Evolutionary conservation across 2,329 filamentous ascomycete genomes (phyloP), one percentile per base, ranked within the genome.

Genomic region (Beauveria medogensis): DNA sequence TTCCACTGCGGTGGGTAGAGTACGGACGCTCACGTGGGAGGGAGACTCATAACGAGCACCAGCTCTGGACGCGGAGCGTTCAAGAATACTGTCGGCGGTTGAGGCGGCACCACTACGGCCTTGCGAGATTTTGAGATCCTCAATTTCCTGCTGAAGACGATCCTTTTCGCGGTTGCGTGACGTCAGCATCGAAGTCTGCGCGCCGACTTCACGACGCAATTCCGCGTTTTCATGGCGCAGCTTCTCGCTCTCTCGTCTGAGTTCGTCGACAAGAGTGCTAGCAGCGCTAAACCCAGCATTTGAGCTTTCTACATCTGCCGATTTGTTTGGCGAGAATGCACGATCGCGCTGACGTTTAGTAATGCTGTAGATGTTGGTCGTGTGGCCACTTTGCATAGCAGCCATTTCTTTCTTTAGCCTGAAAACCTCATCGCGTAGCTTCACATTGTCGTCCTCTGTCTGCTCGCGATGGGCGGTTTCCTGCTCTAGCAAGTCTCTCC

Each of bases 151-250:
- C 72, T 97, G 96, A 9, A 99, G 80, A 5, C 92, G 86, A 71
- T 97, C 92, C 70, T 96, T 95, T 71, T 99, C 94, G 28, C 92
- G 89, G 69, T 97, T 97, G 26, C 94, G 84, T 41, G 94, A 97
- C 1, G 93, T 97, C 40, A 99, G 82, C 91, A 99, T 97, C 0
- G 92, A 97, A 1, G 92, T 96, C 72, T 99, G 94, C 3, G 94
- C 94, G 63, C 92, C 91, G 34, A 97, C 90, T 73, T 97, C 92
- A 59, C 92, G 89, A 58, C 93, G 86, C 37, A 99, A 75, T 71
- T 97, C 93, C 3, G 91, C 91, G 68, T 97, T 97, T 69, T 97
- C 93, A 70, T 93, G 91, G 56, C 90, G 88, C 30, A 97, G 77
- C 66, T 95, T 88, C 64, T 91, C 88, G 60, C 82, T 82, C 67